Evolutionary conservation across 2,329 filamentous ascomycete genomes (phyloP), one percentile per base, ranked within the genome.

Genomic region (Xylaria sp.): DNA sequence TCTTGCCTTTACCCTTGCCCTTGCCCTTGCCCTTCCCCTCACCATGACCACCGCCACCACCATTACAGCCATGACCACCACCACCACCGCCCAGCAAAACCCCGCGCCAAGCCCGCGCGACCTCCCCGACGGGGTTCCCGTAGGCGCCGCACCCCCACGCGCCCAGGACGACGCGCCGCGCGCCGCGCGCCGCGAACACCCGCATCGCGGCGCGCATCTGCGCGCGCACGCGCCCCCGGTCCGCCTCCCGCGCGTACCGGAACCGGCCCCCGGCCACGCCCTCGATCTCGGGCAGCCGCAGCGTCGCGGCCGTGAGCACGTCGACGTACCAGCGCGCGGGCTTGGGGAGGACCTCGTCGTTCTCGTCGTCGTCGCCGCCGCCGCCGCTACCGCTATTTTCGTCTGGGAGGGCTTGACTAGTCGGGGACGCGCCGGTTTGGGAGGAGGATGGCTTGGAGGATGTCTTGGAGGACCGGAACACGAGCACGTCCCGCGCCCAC

Each of bases 101-200:
- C 53, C 71, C 76, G 54, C 72, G 74, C 78, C 85, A 88, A 0
- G 79, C 76, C 17, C 72, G 69, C 13, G 84, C 84, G 24, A 88
- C 71, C 66, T 87, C 83, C 1, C 70, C 70, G 0, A 85, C 77
- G 0, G 85, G 85, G 57, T 88, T 87, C 0, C 82, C 83, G 52
- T 86, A 84, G 0, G 82, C 82, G 2, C 85, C 85, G 55, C 84
- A 87, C 0, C 85, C 85, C 83, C 84, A 87, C 0, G 85, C 84
- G 0, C 85, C 85, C 0, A 88, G 71, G 0, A 88, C 80, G 0
- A 87, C 61, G 50, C 72, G 77, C 37, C 70, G 73, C 3, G 74
- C 73, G 0, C 79, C 78, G 52, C 76, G 77, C 1, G 70, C 63
- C 7, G 73, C 67, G 2, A 76, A 73, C 4, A 87, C 78, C 1